Base-by-base conservation (phyloP, 306 rosid genomes). In the Vicia sativa region DNA sequence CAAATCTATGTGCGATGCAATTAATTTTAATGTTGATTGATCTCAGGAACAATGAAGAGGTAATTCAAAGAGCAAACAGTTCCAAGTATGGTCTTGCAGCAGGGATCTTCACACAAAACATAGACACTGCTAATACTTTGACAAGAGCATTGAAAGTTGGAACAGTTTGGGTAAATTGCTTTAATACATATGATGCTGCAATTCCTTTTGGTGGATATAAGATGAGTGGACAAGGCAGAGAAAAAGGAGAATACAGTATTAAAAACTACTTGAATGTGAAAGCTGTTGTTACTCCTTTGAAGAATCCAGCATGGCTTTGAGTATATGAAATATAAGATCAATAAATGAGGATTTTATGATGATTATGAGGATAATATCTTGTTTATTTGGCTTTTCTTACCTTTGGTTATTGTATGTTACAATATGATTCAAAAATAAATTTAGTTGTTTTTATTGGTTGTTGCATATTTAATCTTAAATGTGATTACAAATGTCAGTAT, bases 191-290 rank as follows among this genome's bases (percentile, higher is more conserved):
- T 81, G 99, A 90, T 78, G 96, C 99, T 60, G 85, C 97, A 46
- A 79, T 93, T 83, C 99, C 97, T 19, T 93, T 93, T 68, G 97
- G 99, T 44, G 97, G 99, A 37, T 93, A 77, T 82, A 93, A 93
- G 82, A 85, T 86, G 97, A 93, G 98, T 64, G 97, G 97, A 5
- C 83, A 75, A 1, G 96, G 98, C n/a, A 82, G 97, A 80, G 98
- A 93, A 60, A n/a, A 90, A 72, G 97, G 98, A 19, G 83, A 80
- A 55, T 88, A 93, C 55, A 79, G 96, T 67, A 95, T 90, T 34
- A 46, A 65, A 5, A 87, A 85, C 72, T 93, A 93, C 89, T 76
- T 93, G 89, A 97, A 93, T 88, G 92, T 93, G 38, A 93, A 93
- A 82, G 96, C 96, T 38, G 97, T 93, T 45, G 89, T 93, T 71